Evolutionary conservation across 768 basidiomycete genomes (phyloP), one percentile per base, ranked within the genome.

Genomic region (Boletus rubropictus): DNA sequence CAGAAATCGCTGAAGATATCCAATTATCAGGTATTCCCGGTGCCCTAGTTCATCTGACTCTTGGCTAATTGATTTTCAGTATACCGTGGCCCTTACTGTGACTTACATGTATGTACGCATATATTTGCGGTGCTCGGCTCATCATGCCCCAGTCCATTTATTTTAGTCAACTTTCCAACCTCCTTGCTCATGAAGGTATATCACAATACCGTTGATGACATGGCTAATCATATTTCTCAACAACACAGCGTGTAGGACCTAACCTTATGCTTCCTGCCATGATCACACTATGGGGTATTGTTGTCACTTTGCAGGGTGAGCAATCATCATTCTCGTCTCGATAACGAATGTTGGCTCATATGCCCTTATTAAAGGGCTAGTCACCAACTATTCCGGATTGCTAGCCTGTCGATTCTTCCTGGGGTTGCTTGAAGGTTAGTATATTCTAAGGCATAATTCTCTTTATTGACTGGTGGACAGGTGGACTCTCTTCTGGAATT

Each of bases 281-380:
- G 74, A 65, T 83, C 27, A 72, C 75, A 0, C 57, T 78, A 2
- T 86, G 85, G 85, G 86, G 85, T 5, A 37, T 84, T 12, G 73
- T 80, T 14, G 74, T 76, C 5, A 71, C 79, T 5, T 66, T 78
- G 28, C 84, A 86, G 71, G 82, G 81, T 75, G 35, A 48, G 43
- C 3, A 4, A 1, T 18, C 5, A 14, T 48, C 15, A 10, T 7
- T 21, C 1, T 35, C 38, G 9, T 29, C 18, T 8, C 8, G 8
- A 42, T 25, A 11, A 20, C 4, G 15, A 4, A 27, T 2, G 28
- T 28, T 31, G 22, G 5, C 25, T 54, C 24, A 51, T 37, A 1
- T 11, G 15, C 33, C 20, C 22, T 34, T 14, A n/a, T 28, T 12
- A 12, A 20, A 76, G 77, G 78, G 1, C 53, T 76, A 12, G 78